Conservation (phyloP, 2,329 filamentous ascomycete species). For the Fonsecaea pedrosoi region DNA sequence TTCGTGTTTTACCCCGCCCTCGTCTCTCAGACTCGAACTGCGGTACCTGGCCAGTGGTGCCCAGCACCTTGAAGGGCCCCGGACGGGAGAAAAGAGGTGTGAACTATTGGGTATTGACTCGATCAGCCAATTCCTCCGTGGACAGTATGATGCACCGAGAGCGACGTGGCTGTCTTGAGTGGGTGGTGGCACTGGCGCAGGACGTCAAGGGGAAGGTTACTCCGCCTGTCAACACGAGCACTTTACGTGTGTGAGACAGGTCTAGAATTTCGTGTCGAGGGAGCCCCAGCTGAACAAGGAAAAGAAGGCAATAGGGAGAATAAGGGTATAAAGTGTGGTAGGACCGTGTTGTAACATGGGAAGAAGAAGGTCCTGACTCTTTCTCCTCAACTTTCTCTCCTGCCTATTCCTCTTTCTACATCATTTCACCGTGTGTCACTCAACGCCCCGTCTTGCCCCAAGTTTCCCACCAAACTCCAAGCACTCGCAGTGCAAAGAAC, state of each 20-base stretch:
- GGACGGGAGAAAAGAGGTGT: too few relatives aligned
- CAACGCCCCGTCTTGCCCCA: not conserved
- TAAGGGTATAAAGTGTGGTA: not conserved
- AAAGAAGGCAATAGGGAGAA: not conserved
- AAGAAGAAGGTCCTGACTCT: not conserved
- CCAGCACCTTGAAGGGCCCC: not conserved
- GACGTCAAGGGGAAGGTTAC: not conserved
- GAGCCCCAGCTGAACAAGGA: not conserved
- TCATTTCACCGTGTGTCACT: not conserved
- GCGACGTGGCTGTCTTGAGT: not conserved
- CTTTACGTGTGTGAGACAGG: not conserved
- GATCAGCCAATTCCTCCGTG: not conserved
- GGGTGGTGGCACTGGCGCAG: not conserved
- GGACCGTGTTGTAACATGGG: not conserved
- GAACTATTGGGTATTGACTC: not conserved
- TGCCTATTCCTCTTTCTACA: not conserved
- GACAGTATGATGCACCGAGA: not conserved
- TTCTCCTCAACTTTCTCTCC: not conserved
- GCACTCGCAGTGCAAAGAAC: not conserved
- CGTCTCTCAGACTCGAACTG: not conserved
- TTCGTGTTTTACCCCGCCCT: slow-evolving; percentile 10
- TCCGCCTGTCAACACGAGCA: not conserved
- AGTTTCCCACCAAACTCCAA: not conserved
- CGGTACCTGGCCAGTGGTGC: not conserved
- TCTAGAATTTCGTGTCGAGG: slow-evolving; percentile 1